Conservation (phyloP, 1,139 yeast genomes). For the Kodamaea sp. region DNA sequence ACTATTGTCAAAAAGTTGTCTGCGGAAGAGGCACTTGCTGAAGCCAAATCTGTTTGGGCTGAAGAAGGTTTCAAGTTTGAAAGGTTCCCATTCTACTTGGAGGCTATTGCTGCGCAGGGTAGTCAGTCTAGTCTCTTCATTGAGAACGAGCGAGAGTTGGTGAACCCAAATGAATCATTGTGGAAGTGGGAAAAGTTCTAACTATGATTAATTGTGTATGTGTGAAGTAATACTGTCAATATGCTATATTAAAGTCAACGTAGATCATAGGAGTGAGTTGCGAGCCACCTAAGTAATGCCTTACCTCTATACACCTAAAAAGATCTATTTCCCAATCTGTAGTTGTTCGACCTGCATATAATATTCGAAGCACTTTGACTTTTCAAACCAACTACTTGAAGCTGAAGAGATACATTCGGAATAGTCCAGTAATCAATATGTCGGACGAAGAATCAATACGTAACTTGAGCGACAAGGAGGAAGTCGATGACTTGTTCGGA, state of each 20-base stretch:
- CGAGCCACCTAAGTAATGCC: too few relatives aligned
- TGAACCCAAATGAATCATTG: slow-evolving; percentile 53
- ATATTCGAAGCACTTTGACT: too few relatives aligned
- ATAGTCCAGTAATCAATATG: slow-evolving; percentile 12
- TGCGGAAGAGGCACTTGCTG: slow-evolving; percentile 31
- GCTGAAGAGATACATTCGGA: too few relatives aligned
- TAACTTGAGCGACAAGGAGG: slow-evolving; percentile 23
- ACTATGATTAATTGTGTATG: too few relatives aligned
- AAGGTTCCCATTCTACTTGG: slow-evolving; percentile 31
- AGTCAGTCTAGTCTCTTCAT: slow-evolving; percentile 39
- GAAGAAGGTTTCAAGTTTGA: slow-evolving; percentile 26
- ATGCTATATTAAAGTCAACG: too few relatives aligned
- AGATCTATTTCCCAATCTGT: too few relatives aligned
- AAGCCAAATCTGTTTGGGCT: slow-evolving; percentile 21
- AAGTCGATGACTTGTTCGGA: slow-evolving; percentile 51
- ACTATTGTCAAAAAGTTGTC: slow-evolving; percentile 25
- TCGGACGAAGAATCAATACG: slow-evolving; percentile 16
- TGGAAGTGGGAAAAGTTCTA: slow-evolving; percentile 53
- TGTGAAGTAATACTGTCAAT: too few relatives aligned
- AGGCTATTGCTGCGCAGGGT: slow-evolving; percentile 32
- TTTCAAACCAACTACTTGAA: too few relatives aligned
- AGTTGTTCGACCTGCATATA: too few relatives aligned
- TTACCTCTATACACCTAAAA: too few relatives aligned
- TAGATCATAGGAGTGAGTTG: too few relatives aligned
- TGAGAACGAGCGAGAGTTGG: slow-evolving; percentile 46